Conservation (phyloP, 164 flowering plant species). For the Vitis rupestris region DNA sequence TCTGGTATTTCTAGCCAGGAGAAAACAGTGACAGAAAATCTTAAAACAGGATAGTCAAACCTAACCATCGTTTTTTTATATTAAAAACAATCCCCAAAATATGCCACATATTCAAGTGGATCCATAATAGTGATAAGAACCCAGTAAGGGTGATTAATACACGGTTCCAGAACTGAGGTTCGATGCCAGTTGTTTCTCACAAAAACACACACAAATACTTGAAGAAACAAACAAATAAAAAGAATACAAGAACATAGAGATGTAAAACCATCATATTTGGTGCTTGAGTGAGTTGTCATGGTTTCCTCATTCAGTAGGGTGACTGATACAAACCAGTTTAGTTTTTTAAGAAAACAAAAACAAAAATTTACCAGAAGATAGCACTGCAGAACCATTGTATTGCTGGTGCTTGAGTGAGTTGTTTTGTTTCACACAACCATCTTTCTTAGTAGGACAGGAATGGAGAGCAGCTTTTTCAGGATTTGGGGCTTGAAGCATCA, state of each 20-base stretch:
- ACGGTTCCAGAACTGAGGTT: neutral
- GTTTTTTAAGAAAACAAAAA: neutral
- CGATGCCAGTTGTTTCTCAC: no score
- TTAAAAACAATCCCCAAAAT: neutral
- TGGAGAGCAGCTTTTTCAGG: constrained; percentile 23
- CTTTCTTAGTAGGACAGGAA: constrained; percentile 14
- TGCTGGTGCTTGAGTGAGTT: constrained; percentile 2
- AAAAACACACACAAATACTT: no score
- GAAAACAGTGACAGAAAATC: no score
- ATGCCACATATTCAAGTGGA: neutral
- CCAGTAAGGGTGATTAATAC: neutral
- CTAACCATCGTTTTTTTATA: neutral
- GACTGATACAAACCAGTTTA: no score
- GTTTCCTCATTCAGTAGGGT: no score
- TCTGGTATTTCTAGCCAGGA: no score
- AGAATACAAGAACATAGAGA: no score
- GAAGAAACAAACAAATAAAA: no score
- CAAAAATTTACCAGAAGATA: constrained; percentile 19
- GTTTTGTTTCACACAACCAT: constrained; percentile 2
- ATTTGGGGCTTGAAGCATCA: constrained; percentile 31
- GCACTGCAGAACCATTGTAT: constrained; percentile 12
- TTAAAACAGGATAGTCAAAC: neutral
- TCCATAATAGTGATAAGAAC: neutral
- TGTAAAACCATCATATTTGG: no score
- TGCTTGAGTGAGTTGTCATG: no score